Evolutionary conservation across 73 alveolate species (phyloP).

Genomic region (Blepharisma stoltei): DNA sequence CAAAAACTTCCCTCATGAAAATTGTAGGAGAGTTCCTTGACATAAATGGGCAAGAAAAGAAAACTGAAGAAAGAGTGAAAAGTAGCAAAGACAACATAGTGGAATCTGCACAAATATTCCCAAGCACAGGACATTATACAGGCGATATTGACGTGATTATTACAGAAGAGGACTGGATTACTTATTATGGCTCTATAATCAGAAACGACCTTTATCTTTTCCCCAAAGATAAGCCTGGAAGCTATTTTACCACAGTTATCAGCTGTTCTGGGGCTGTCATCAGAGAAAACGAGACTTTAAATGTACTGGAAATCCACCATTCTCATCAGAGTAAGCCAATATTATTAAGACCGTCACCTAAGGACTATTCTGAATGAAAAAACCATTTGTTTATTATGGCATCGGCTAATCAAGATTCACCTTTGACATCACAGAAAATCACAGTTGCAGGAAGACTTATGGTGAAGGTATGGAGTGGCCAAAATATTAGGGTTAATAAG

Average conservation of each 20-base stretch:
- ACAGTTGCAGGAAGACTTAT: not conserved
- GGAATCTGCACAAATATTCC: not conserved
- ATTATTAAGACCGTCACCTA: not conserved
- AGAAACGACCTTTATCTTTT: not conserved
- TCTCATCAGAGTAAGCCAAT: slow-evolving; percentile 1
- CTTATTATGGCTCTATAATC: slow-evolving; percentile 14
- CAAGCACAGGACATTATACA: not conserved
- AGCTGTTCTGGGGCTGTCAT: not conserved
- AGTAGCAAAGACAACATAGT: not conserved
- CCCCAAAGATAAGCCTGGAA: not conserved
- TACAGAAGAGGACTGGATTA: slow-evolving; percentile 21
- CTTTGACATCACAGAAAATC: not conserved
- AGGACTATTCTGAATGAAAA: not conserved
- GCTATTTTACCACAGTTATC: slow-evolving; percentile 5
- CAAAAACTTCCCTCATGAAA: not conserved
- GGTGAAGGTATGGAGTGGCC: slow-evolving; percentile 19
- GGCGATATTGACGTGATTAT: not conserved
- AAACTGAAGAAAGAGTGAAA: not conserved
- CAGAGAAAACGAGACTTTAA: not conserved
- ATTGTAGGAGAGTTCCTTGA: not conserved
- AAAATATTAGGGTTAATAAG: not conserved
- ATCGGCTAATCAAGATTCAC: not conserved
- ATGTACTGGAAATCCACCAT: slow-evolving; percentile 16
- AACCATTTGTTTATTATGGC: not conserved
- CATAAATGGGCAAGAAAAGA: not conserved